Conservation (phyloP, 192 early-diverging fungal species). For the Coemansia sp. region DNA sequence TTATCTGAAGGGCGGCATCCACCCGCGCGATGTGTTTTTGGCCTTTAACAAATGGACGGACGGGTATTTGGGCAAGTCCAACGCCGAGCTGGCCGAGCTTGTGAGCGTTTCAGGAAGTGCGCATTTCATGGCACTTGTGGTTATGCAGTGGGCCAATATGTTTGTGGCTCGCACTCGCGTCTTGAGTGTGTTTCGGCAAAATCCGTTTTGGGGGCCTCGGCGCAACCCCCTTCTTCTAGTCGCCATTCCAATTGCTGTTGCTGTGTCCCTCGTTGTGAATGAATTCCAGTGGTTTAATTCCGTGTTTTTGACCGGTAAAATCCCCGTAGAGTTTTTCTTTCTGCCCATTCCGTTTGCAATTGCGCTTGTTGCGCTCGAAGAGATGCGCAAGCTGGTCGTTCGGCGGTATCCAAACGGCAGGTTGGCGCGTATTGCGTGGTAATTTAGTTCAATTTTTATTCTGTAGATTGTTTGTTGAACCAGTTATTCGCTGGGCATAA, state of each 20-base stretch:
- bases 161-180: slow-evolving; percentile 50
- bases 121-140: slow-evolving; percentile 55
- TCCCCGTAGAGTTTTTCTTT: slow-evolving; percentile 63
- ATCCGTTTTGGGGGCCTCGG: slow-evolving; percentile 49
- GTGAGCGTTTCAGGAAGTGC: slow-evolving; percentile 28
- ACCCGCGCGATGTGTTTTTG: slow-evolving; percentile 54
- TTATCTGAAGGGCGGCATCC: slow-evolving; percentile 59
- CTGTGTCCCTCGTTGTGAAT: slow-evolving; percentile 32
- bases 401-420: slow-evolving; percentile 27
- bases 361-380: slow-evolving; percentile 58
- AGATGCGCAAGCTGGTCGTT: slow-evolving; percentile 58
- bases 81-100: slow-evolving; percentile 46
- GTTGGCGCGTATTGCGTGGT: slow-evolving; percentile 37
- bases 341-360: slow-evolving; percentile 59
- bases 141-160: slow-evolving; percentile 55
- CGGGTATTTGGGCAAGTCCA: slow-evolving; percentile 56
- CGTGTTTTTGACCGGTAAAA: slow-evolving; percentile 55
- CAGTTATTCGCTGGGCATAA: neutral
- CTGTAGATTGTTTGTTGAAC: neutral
- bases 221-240: slow-evolving; percentile 34
- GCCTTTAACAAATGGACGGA: slow-evolving; percentile 60
- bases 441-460: neutral
- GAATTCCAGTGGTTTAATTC: slow-evolving; percentile 34
- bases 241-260: slow-evolving; percentile 35
- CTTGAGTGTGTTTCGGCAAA: slow-evolving; percentile 42